A percentile compares a stretch with the other conserved stretches of the same genome.
phyloP scores from a whole-genome alignment of 140 eudicot genomes.

The Erigeron philadelphicus region DNA sequence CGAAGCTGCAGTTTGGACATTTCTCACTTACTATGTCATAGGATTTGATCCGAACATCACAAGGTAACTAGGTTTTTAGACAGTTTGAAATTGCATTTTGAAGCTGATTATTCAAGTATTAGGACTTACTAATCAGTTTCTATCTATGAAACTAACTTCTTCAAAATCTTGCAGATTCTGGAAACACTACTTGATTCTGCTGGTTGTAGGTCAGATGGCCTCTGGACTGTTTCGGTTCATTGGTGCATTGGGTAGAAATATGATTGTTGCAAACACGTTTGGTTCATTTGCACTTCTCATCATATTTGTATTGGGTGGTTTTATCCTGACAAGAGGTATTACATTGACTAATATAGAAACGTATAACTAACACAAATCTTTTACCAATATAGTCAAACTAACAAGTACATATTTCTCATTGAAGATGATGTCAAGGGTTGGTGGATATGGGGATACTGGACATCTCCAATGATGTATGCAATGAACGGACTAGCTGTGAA shows the following conservation, averaged over 20 bases:
- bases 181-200: constrained; percentile 45
- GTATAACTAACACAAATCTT: too few relatives aligned
- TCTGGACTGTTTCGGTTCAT: constrained; percentile 49
- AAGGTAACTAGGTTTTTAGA: constrained; percentile 34
- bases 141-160: too few relatives aligned
- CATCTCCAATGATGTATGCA: constrained; percentile 3
- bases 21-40: constrained; percentile 49
- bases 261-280: constrained; percentile 58
- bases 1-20: constrained; percentile 56
- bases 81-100: too few relatives aligned
- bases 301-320: constrained; percentile 53
- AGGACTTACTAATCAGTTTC: too few relatives aligned
- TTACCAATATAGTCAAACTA: too few relatives aligned
- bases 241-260: constrained; percentile 51
- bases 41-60: constrained; percentile 70
- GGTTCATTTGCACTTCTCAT: constrained; percentile 55
- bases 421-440: background rate
- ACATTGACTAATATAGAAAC: too few relatives aligned
- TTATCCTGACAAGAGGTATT: constrained; percentile 52
- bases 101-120: too few relatives aligned
- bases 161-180: constrained; percentile 40
- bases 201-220: constrained; percentile 52
- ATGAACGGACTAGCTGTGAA: background rate
- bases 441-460: constrained; percentile 3
- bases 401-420: background rate